Conservation (phyloP, 345 rosid species). For the Leavenworthia alabamica region DNA sequence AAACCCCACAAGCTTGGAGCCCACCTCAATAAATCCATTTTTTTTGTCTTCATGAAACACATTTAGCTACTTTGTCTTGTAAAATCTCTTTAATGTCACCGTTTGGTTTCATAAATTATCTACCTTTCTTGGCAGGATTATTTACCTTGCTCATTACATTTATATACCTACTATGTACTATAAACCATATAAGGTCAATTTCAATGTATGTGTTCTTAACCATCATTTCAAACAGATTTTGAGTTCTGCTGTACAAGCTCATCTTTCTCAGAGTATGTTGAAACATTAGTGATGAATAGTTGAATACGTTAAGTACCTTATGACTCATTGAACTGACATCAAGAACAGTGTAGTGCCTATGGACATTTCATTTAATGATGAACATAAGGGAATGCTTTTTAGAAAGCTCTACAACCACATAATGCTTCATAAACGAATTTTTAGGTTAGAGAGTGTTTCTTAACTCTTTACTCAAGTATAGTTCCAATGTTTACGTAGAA, state of each 20-base stretch:
- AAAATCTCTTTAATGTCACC: constrained; percentile 30
- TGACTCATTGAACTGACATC: constrained; percentile 10
- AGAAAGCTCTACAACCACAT: not conserved
- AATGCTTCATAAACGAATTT: not conserved
- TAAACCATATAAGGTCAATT: not conserved
- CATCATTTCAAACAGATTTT: not conserved
- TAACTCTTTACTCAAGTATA: not conserved
- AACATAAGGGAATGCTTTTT: not conserved
- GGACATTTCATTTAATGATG: constrained; percentile 16
- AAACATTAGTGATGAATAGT: too few relatives aligned
- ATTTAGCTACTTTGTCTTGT: constrained; percentile 26
- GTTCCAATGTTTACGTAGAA: too few relatives aligned
- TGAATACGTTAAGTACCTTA: too few relatives aligned
- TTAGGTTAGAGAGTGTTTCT: not conserved
- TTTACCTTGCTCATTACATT: constrained; percentile 5
- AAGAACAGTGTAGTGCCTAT: constrained; percentile 8
- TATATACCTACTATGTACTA: constrained; percentile 12
- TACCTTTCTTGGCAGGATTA: constrained; percentile 20
- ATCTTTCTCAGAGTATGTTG: not conserved
- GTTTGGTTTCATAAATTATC: constrained; percentile 22
- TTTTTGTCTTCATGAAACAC: constrained; percentile 14
- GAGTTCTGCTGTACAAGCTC: not conserved
- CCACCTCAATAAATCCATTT: constrained; percentile 26
- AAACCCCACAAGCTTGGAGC: constrained; percentile 11
- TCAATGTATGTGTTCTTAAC: not conserved